Base-by-base conservation (phyloP, 768 basidiomycete species). In the Russula earlei region DNA sequence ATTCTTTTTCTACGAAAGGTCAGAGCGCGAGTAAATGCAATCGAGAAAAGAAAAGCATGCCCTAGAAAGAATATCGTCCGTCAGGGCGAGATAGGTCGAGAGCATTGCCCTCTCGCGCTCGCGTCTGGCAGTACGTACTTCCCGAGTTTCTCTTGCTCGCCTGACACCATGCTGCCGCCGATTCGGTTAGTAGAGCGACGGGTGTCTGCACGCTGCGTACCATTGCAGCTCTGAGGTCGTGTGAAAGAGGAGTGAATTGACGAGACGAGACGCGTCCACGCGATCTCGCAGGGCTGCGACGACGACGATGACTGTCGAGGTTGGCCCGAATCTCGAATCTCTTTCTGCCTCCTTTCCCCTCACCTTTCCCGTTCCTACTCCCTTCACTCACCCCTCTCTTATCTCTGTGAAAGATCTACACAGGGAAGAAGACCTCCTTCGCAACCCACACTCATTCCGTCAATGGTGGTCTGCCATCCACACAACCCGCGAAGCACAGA, bases 391-490 rank as follows among this genome's bases (percentile, higher is more conserved):
- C 65, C 78, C 88, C 8, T 74, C 84, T 57, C 77, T 98, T 56
- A 75, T 98, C 62, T 74, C 82, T 7, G 70, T 81, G 38, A 77
- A 81, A 50, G 92, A 97, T 69, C 68, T 96, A 31, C 78, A 85
- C 62, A 84, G 91, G 45, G 95, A 96, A 73, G 95, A 98, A 70
- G 94, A 98, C 71, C 79, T 98, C 7, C 74, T 92, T 36, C 80
- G 91, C 59, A 97, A 97, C 69, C 90, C 92, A 10, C 78, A 80
- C 34, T 95, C 92, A 33, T 92, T 95, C 69, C 80, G 90, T 37
- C 84, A 89, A 65, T 98, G 96, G 96, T 89, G 91, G 82, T 74
- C 84, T 2, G 89, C 91, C 61, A 86, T 98, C 62, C 77, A 81
- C 62, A 76, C 80, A 36, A 78, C 89, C 44, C 80, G 80, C 65